Evolutionary conservation across 345 rosid genomes (phyloP), one percentile per base, ranked within the genome.

Genomic region (Stellera chamaejasme): DNA sequence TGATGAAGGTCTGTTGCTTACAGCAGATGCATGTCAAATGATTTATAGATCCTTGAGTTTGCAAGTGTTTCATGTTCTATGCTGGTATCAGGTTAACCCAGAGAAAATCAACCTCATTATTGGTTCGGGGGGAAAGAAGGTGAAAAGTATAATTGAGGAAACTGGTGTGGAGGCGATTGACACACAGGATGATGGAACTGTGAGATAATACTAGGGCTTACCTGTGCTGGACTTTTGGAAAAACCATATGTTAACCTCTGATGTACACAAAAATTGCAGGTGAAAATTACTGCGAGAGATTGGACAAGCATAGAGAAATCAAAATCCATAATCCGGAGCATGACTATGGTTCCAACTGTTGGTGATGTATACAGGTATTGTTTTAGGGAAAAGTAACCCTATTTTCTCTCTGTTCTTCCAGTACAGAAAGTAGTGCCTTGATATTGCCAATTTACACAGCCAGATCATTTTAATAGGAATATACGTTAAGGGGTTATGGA

Each of bases 101-200:
- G 78, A 80, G 61, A 93, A 89, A 79, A 71, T 93, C 43, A 83
- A 87, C 77, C 62, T 66, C 45, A 88, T 93, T 66, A 89, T 93
- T 56, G 97, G 99, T 69, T 55, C 94, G 70, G 99, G 99, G 59
- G 99, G 99, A 68, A 93, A 93, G 83, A 93, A 89, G 75, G 88
- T 93, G 50, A 93, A 75, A 75, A 87, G 97, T 65, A 89, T 93
- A 53, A 89, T 89, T 54, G 99, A 87, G 80, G 99, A 89, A 65
- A 82, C 92, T 51, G 99, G 99, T 65, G 95, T 93, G 19, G 90
- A 87, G 52, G 72, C 85, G 68, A 93, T 93, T 66, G 99, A 93
- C 69, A 73, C 94, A 55, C 72, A 87, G 58, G 92, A 89, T 56
- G 79, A 84, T 72, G 99, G 99, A 73, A 76, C 70, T 54, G 99